Evolutionary conservation across 331 rosid species (phyloP).

Genomic region (Rosa hybrid): DNA sequence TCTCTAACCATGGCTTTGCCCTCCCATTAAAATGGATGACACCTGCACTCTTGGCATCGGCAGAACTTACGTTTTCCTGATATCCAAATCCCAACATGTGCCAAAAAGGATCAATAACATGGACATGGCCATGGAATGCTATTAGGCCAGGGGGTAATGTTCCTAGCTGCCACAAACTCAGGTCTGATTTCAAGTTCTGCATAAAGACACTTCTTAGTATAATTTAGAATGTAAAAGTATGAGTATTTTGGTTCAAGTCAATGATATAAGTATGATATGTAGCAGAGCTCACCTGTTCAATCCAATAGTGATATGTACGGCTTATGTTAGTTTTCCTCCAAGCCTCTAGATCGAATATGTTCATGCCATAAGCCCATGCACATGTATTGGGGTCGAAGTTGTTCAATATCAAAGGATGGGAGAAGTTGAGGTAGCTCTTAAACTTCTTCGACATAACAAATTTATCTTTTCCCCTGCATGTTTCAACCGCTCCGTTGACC

Average conservation of each 20-base stretch:
- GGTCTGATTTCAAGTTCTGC: slow-evolving; percentile 96
- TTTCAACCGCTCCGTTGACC: slow-evolving; percentile 97
- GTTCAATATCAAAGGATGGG: slow-evolving; percentile 74
- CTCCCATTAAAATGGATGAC: slow-evolving; percentile 96
- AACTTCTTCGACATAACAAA: slow-evolving; percentile 91
- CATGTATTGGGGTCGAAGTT: slow-evolving; percentile 75
- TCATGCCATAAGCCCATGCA: slow-evolving; percentile 99
- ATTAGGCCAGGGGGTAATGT: slow-evolving; percentile 98
- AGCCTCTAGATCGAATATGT: slow-evolving; percentile 90
- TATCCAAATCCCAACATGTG: slow-evolving; percentile 98
- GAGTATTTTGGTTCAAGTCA: neutral
- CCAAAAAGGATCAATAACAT: slow-evolving; percentile 88
- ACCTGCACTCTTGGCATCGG: slow-evolving; percentile 77
- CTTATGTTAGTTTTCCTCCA: slow-evolving; percentile 98
- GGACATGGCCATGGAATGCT: slow-evolving; percentile 95
- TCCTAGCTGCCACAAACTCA: slow-evolving; percentile 98
- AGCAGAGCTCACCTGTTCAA: slow-evolving; percentile 59
- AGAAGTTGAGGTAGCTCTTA: slow-evolving; percentile 94
- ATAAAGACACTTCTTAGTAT: slow-evolving; percentile 14
- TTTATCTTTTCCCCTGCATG: slow-evolving; percentile 88
- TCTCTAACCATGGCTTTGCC: slow-evolving; percentile 99
- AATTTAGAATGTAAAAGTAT: neutral
- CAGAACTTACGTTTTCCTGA: slow-evolving; percentile 78
- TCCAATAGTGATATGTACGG: slow-evolving; percentile 82
- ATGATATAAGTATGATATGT: neutral